A percentile compares a stretch with the other conserved stretches of the same genome.
Evolutionary conservation across 306 rosid genomes (phyloP).

Genomic region (Inga laurina): DNA sequence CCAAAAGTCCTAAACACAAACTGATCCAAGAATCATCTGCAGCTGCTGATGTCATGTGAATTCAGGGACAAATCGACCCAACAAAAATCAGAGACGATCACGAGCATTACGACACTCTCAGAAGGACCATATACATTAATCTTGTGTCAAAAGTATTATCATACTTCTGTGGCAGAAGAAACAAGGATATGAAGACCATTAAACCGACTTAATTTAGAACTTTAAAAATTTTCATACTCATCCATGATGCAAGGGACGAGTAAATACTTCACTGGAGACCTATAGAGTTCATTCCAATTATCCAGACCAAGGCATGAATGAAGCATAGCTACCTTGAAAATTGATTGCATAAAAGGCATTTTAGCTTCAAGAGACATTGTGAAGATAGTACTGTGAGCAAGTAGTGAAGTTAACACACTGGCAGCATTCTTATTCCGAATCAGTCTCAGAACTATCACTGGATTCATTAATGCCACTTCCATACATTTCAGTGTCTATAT

Average conservation of each 20-base stretch:
- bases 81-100: neutral
- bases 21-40: neutral
- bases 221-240: slow-evolving; percentile 28
- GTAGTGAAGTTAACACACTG: slow-evolving; percentile 13
- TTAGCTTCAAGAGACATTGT: slow-evolving; percentile 25
- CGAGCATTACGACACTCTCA: neutral
- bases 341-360: slow-evolving; percentile 39
- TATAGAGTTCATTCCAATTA: slow-evolving; percentile 40
- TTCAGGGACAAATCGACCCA: neutral
- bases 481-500: slow-evolving; percentile 36
- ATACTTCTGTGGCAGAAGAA: slow-evolving; percentile 35
- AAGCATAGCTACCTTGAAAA: slow-evolving; percentile 45
- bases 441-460: slow-evolving; percentile 43
- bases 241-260: slow-evolving; percentile 27
- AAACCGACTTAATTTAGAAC: slow-evolving; percentile 33
- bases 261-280: slow-evolving; percentile 38
- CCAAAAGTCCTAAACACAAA: neutral
- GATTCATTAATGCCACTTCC: slow-evolving; percentile 43
- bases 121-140: slow-evolving; percentile 23
- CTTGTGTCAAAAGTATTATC: slow-evolving; percentile 31
- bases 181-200: slow-evolving; percentile 23
- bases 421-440: slow-evolving; percentile 32
- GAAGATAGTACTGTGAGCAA: slow-evolving; percentile 25
- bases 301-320: slow-evolving; percentile 34
- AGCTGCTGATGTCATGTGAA: neutral